Evolutionary conservation across 805 yeast species (phyloP).

Genomic region (Ogataea polymorpha): DNA sequence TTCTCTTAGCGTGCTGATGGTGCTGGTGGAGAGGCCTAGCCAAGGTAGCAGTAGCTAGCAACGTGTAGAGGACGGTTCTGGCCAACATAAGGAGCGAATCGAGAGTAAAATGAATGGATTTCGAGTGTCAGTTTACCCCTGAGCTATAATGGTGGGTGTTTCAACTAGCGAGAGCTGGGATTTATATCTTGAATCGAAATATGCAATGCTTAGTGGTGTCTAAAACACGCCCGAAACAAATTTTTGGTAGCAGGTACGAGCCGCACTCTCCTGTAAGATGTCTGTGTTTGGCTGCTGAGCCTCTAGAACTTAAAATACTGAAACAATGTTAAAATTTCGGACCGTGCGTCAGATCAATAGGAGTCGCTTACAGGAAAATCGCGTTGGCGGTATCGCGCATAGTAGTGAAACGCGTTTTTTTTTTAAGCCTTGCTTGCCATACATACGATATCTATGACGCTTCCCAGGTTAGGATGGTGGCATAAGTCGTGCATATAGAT

Average conservation of each 20-base stretch:
- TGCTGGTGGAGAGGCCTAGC: constrained; percentile 42
- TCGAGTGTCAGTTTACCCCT: constrained; percentile 1
- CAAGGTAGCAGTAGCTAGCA: constrained; percentile 15
- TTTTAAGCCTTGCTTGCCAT: neutral
- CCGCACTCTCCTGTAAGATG: constrained; percentile 5
- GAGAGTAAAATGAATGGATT: neutral
- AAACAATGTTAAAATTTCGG: neutral
- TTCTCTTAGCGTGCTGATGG: constrained; percentile 45
- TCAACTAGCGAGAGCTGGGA: constrained; percentile 1
- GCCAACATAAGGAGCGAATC: constrained; percentile 10
- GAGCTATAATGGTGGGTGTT: neutral
- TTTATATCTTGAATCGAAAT: constrained; percentile 1
- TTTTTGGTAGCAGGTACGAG: constrained; percentile 2
- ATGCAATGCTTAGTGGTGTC: neutral
- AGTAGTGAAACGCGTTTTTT: neutral
- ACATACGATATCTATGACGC: neutral
- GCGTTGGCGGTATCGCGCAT: constrained; percentile 1
- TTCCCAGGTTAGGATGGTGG: neutral
- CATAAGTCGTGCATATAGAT: neutral
- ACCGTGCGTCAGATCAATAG: constrained; percentile 3
- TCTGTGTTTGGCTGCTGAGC: neutral
- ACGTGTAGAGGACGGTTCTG: constrained; percentile 7
- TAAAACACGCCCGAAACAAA: constrained; percentile 4
- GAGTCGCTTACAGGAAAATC: neutral
- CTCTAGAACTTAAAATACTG: neutral